phyloP scores from a whole-genome alignment of 495 filamentous ascomycete species.

The Xylaria longipes region DNA sequence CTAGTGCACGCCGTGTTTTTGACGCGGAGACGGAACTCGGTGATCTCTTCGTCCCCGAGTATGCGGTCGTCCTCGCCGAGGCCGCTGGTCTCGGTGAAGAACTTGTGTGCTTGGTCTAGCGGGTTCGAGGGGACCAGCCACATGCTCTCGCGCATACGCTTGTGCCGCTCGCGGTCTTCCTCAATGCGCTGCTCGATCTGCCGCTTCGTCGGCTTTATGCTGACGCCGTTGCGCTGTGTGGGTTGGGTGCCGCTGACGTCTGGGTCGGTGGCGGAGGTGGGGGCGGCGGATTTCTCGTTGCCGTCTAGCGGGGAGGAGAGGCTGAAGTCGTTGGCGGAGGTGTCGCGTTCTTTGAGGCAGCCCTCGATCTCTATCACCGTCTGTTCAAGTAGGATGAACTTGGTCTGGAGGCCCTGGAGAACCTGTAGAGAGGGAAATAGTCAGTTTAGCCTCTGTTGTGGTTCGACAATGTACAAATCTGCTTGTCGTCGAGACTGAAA shows the following conservation, averaged over 20 bases:
- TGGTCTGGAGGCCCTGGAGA: conserved; percentile 69
- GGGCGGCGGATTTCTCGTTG: conserved; percentile 38
- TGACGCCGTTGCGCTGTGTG: conserved; percentile 34
- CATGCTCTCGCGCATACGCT: conserved; percentile 83
- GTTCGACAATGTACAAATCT: background rate
- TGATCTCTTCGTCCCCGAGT: conserved; percentile 72
- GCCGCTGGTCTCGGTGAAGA: conserved; percentile 83
- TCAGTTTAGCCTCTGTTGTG: background rate
- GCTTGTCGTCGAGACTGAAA: background rate
- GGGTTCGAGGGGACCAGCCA: conserved; percentile 79
- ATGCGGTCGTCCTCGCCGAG: conserved; percentile 83
- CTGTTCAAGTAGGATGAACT: conserved; percentile 68
- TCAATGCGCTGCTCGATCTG: conserved; percentile 96
- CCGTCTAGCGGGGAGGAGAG: conserved; percentile 46
- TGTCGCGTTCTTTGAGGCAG: conserved; percentile 76
- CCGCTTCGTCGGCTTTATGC: conserved; percentile 73
- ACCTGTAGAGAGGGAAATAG: conserved; percentile 52
- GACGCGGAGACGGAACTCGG: conserved; percentile 54
- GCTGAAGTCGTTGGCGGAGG: conserved; percentile 44
- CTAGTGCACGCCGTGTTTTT: conserved; percentile 18
- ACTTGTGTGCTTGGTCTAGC: conserved; percentile 66
- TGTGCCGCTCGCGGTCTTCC: conserved; percentile 94
- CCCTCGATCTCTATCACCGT: conserved; percentile 80
- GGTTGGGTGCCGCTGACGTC: conserved; percentile 42
- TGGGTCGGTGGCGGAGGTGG: conserved; percentile 38